Conservation (phyloP, 805 yeast species). For the Candida argentea region DNA sequence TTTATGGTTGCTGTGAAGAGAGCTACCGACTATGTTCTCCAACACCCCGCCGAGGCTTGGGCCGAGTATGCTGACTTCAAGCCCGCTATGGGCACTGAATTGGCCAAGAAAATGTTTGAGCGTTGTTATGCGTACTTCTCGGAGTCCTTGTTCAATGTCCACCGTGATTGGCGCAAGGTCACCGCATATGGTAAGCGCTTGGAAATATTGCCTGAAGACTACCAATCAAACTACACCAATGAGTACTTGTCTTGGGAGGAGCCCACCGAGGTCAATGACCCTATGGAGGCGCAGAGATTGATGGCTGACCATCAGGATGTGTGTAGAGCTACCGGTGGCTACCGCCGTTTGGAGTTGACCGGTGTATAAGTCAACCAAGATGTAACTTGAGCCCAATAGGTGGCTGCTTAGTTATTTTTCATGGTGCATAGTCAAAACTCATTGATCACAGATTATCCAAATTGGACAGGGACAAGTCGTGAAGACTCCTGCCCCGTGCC, state of each 20-base stretch:
- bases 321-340: constrained; percentile 39
- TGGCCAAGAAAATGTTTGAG: constrained; percentile 37
- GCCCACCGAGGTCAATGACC: constrained; percentile 35
- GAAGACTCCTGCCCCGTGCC: no score
- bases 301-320: constrained; percentile 37
- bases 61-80: constrained; percentile 36
- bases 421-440: no score
- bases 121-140: constrained; percentile 49
- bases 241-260: constrained; percentile 41
- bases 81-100: constrained; percentile 33
- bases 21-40: constrained; percentile 40
- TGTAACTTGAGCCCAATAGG: background rate
- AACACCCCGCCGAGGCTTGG: constrained; percentile 37
- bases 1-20: constrained; percentile 39
- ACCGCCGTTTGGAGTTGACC: constrained; percentile 28
- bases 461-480: no score
- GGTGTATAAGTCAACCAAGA: background rate
- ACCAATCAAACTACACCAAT: constrained; percentile 40
- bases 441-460: no score
- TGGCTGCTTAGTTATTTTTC: background rate
- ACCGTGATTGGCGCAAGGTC: constrained; percentile 49
- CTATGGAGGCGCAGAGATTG: constrained; percentile 36
- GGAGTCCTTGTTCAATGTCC: constrained; percentile 40
- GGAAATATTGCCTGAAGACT: constrained; percentile 40
- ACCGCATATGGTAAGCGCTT: constrained; percentile 46